Percentiles rank a stretch among this genome's conserved stretches.
Evolutionary conservation across 257 asterid genomes (phyloP).

Genomic region (Paraleonurus japonicus): DNA sequence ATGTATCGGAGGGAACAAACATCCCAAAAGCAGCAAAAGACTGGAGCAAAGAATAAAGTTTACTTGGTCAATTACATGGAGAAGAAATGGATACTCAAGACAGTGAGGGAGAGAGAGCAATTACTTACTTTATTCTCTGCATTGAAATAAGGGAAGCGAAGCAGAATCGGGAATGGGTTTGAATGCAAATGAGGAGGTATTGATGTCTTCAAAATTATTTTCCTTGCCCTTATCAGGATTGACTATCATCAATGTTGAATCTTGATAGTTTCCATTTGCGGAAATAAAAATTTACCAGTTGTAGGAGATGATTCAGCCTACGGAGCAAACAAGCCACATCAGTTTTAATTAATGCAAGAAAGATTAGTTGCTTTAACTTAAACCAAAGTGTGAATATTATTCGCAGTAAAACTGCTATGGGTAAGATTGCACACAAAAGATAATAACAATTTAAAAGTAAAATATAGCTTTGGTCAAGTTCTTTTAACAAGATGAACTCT

Average conservation of each 20-base stretch:
- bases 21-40: constrained; percentile 41
- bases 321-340: not conserved
- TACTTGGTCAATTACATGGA: constrained; percentile 33
- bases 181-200: constrained; percentile 65
- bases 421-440: not conserved
- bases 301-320: constrained; percentile 70
- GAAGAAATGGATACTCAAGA: constrained; percentile 10
- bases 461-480: not conserved
- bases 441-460: not conserved
- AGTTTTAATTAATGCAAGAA: constrained; percentile 13
- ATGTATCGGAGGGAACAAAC: constrained; percentile 38
- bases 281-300: constrained; percentile 58
- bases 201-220: constrained; percentile 42
- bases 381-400: not conserved
- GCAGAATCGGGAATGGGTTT: constrained; percentile 51
- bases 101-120: constrained; percentile 7
- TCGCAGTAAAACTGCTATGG: not conserved
- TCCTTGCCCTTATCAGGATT: constrained; percentile 53
- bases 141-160: constrained; percentile 38
- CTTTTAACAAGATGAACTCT: not conserved
- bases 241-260: constrained; percentile 29
- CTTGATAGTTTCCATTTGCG: constrained; percentile 37
- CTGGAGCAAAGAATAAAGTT: constrained; percentile 40
- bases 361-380: not conserved
- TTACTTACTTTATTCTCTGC: constrained; percentile 48